phyloP scores from a whole-genome alignment of 169 alveolate species.

The Fabrea salina region DNA sequence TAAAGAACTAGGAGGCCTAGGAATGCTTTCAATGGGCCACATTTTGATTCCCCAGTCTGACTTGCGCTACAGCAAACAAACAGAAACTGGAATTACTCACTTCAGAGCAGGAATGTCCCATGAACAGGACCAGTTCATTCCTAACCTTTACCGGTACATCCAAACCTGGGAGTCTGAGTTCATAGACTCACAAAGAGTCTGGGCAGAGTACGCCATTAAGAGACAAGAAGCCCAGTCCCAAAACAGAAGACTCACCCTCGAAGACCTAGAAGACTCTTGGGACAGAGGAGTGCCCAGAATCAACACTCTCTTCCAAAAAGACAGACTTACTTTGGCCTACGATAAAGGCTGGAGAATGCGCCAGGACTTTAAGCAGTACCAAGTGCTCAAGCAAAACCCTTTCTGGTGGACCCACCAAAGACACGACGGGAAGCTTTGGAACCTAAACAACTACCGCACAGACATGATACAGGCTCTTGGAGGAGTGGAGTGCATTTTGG shows the following conservation, averaged over 20 bases:
- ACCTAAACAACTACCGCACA: constrained; percentile 98
- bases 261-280: constrained; percentile 99
- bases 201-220: constrained; percentile 99
- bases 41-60: constrained; percentile 99
- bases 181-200: constrained; percentile 98
- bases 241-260: constrained; percentile 97
- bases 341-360: constrained; percentile 99
- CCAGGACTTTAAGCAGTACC: constrained; percentile 97
- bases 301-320: constrained; percentile 99
- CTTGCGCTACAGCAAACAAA: constrained; percentile 94
- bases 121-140: constrained; percentile 99
- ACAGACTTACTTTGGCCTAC: constrained; percentile 98
- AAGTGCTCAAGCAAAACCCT: constrained; percentile 95
- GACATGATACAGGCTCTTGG: constrained; percentile 99
- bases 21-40: constrained; percentile 99
- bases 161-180: constrained; percentile 99
- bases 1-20: constrained; percentile 99
- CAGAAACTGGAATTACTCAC: constrained; percentile 99
- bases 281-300: constrained; percentile 99
- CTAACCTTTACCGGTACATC: constrained; percentile 96
- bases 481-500: constrained; percentile 99
- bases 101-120: constrained; percentile 99
- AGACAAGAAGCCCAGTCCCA: constrained; percentile 98
- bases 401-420: constrained; percentile 99
- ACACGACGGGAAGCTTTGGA: constrained; percentile 99